Conservation (phyloP, 441 rosid species). For the Brassica balearica region DNA sequence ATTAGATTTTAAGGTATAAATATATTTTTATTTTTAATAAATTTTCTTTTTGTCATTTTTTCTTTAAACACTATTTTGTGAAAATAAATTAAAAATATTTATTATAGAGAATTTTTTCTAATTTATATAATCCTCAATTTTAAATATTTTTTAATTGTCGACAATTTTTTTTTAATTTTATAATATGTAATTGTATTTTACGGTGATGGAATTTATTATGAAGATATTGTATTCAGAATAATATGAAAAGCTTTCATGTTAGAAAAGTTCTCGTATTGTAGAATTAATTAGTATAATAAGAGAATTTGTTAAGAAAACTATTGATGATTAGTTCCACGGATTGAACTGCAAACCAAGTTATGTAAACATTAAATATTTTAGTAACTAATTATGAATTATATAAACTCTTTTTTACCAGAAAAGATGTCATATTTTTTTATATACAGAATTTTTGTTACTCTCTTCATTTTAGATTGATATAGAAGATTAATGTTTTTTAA, state of each 20-base stretch:
- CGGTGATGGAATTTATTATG: background rate
- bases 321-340: conserved; percentile 28
- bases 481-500: too few relatives aligned
- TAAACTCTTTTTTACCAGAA: conserved; percentile 8
- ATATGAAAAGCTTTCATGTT: background rate
- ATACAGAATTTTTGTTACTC: background rate
- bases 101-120: too few relatives aligned
- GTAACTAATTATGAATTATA: background rate
- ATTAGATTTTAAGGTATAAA: too few relatives aligned
- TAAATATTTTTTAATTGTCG: background rate
- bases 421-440: background rate
- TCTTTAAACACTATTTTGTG: background rate
- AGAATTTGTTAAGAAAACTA: background rate
- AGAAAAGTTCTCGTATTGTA: background rate
- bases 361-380: background rate
- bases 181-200: background rate
- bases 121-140: conserved; percentile 1
- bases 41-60: too few relatives aligned
- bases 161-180: background rate
- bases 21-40: too few relatives aligned
- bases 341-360: conserved; percentile 14
- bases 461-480: too few relatives aligned
- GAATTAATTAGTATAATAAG: background rate
- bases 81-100: too few relatives aligned
- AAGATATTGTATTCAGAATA: background rate